phyloP scores from a whole-genome alignment of 1,284 basidiomycete genomes.

The Tremellales sp. region DNA sequence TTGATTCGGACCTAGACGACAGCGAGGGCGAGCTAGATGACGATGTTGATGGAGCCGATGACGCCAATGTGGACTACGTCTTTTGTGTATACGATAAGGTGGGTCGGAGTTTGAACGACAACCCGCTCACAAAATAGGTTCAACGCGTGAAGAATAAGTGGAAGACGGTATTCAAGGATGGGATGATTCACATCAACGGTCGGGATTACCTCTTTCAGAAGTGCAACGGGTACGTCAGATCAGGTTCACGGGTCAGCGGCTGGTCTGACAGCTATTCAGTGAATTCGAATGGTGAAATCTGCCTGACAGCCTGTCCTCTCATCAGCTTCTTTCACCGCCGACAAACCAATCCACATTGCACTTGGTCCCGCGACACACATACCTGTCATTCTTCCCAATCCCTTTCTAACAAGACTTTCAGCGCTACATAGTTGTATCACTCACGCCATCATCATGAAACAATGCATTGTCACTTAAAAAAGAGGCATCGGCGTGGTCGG shows the following conservation, averaged over 20 bases:
- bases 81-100: constrained; percentile 99
- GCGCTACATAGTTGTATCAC: too few relatives aligned
- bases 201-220: constrained; percentile 97
- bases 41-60: constrained; percentile 49
- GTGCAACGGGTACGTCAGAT: constrained; percentile 59
- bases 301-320: too few relatives aligned
- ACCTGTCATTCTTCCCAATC: too few relatives aligned
- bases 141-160: constrained; percentile 99
- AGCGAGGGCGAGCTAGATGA: constrained; percentile 65
- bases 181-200: constrained; percentile 95
- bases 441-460: too few relatives aligned
- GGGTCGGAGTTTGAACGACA: constrained; percentile 11
- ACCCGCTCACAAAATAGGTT: constrained; percentile 57
- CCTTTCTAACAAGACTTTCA: too few relatives aligned
- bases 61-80: constrained; percentile 73
- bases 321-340: too few relatives aligned
- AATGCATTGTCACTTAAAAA: too few relatives aligned
- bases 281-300: neutral
- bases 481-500: too few relatives aligned
- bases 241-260: too few relatives aligned
- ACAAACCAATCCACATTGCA: too few relatives aligned
- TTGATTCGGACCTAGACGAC: constrained; percentile 95
- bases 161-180: constrained; percentile 99
- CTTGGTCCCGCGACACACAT: too few relatives aligned
- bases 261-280: neutral